phyloP scores from a whole-genome alignment of 2,329 filamentous ascomycete genomes.

The Colletotrichum brevisporum region DNA sequence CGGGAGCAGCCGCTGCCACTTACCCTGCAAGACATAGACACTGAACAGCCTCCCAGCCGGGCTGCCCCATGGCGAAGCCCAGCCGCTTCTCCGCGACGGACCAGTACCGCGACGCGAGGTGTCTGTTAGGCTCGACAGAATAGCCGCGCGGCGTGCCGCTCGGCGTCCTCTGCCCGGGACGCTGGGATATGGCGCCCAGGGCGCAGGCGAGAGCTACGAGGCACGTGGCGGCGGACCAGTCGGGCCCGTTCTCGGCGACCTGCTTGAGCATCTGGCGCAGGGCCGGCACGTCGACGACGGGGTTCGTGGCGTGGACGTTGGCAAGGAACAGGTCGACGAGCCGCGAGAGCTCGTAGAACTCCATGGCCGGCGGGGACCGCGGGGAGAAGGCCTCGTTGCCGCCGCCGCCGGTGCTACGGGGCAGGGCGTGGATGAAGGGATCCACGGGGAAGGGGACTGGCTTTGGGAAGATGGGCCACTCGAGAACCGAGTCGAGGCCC shows the following conservation, averaged over 20 bases:
- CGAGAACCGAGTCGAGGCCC: constrained; percentile 39
- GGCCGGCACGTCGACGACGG: constrained; percentile 20
- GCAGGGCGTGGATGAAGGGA: constrained; percentile 28
- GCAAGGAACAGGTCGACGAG: constrained; percentile 32
- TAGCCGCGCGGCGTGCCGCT: constrained; percentile 36
- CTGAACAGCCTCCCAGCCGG: constrained; percentile 36
- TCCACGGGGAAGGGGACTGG: constrained; percentile 35
- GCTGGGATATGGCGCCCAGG: constrained; percentile 37
- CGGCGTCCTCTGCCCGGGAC: constrained; percentile 31
- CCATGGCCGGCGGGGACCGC: constrained; percentile 32
- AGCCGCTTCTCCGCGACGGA: constrained; percentile 38
- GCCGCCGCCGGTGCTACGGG: neutral
- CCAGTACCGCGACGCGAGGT: constrained; percentile 38
- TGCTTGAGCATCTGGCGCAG: constrained; percentile 39
- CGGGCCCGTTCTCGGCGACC: constrained; percentile 40
- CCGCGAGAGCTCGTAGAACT: constrained; percentile 35
- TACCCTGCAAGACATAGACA: constrained; percentile 40
- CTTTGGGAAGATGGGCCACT: constrained; percentile 38
- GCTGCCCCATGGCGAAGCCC: constrained; percentile 38
- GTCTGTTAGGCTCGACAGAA: constrained; percentile 34
- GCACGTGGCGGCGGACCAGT: constrained; percentile 40
- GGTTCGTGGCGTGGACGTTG: constrained; percentile 37
- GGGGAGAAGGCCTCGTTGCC: constrained; percentile 29
- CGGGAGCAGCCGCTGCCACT: neutral
- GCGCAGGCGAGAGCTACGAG: constrained; percentile 38